Evolutionary conservation across 2,329 filamentous ascomycete species (phyloP), one percentile per base, ranked within the genome.

Genomic region (Chaetomiaceae sp.): DNA sequence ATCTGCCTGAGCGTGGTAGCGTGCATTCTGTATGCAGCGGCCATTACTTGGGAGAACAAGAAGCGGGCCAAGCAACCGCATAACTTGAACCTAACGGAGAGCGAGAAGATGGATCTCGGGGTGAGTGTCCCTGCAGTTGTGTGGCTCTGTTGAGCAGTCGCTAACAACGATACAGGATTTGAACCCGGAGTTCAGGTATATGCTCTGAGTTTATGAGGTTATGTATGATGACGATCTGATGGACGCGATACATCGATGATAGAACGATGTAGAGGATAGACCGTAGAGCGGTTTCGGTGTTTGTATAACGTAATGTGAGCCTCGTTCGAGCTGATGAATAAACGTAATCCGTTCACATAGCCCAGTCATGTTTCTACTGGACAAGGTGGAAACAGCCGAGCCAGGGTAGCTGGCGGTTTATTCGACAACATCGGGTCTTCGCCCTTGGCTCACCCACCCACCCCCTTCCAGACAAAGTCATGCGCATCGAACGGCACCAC

Each of bases 1-100:
- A 79, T 85, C 8, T 78, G 81, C 46, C 66, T 96, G 27, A 86
- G 84, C 48, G 82, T 80, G 14, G 60, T 85, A 3, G 75, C 80
- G 10, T 87, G 82, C 61, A 66, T 73, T 14, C 51, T 76, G 0
- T 92, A 92, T 64, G 80, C 77, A 2, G 58, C 77, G 4, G 77
- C 76, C 2, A 83, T 87, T 54, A 70, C 69, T 59, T 66, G 67
- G 56, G 77, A 84, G 67, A 92, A 92, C 66, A 74, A 73, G 61
- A 74, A 74, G 64, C 75, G 85, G 51, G 75, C 81, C 16, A 78
- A 68, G 43, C 54, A 61, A 14, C 60, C 55, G 42, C 58, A 57
- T 7, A 44, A 66, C 25, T 56, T 56, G 2, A 57, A 55, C 4
- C 30, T 71, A 60, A 68, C 67, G 4, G 66, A 70, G 16, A 62